Evolutionary conservation across 1,284 basidiomycete genomes (phyloP), one percentile per base, ranked within the genome.

Genomic region (Marasmius sp.): DNA sequence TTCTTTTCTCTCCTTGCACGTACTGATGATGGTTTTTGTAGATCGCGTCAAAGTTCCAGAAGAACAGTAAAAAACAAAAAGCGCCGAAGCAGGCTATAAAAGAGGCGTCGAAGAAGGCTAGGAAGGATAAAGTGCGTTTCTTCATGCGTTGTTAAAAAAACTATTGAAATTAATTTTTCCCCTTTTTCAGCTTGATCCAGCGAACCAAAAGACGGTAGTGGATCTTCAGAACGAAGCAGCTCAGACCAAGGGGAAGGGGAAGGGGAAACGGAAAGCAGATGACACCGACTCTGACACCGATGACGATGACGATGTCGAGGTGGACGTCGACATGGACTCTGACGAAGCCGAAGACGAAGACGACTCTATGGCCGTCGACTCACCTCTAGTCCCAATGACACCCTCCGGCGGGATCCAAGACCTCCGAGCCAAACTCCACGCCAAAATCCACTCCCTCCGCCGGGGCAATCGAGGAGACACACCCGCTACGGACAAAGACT

Each of bases 41-140:
- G 83, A 72, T 74, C 33, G 81, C 86, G 14, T 88, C 85, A 53
- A 95, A 91, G 74, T 95, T 89, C 75, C 92, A 93, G 74, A 95
- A 94, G 78, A 92, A 95, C 73, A 94, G 89, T 77, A 94, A 93
- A 76, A 89, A 93, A 65, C 82, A 87, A 74, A 92, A 92, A 58
- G 87, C 88, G 16, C 83, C 87, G 7, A 92, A 91, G 74, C 93
- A 95, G 68, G 89, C 89, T 51, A 82, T 92, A 55, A 94, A 95
- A 72, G 92, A 95, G 75, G 91, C 90, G 1, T 87, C 92, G 27
- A 92, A 91, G 74, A 93, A 92, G 70, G 92, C 92, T 1, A 92
- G 90, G 72, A 83, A 87, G 55, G 91, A 92, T 60, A 95, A 95
- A 85, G 94, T 93, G 61, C 37, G 79, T 72, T 53, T 14, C 53